Evolutionary conservation across 2,329 filamentous ascomycete genomes (phyloP).

Genomic region (Thelonectria olida): DNA sequence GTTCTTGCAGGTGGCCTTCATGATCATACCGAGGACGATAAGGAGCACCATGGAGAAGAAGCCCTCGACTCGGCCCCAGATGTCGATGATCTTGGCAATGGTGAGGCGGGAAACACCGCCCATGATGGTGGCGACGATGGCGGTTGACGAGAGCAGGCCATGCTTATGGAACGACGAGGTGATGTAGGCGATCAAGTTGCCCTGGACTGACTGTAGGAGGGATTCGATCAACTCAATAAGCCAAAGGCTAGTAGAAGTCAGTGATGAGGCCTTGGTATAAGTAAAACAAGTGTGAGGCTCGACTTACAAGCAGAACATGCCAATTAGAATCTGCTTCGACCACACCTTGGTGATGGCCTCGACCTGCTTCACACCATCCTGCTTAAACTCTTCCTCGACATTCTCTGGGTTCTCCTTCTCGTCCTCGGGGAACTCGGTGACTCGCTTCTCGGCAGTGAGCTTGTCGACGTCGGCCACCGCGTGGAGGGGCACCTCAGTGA

Average conservation of each 20-base stretch:
- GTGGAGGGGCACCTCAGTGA: not conserved
- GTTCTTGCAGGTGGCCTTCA: conserved; percentile 69
- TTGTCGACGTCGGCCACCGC: conserved; percentile 24
- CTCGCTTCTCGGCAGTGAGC: conserved; percentile 10
- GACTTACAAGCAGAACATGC: conserved; percentile 52
- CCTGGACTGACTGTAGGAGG: conserved; percentile 48
- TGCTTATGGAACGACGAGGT: conserved; percentile 73
- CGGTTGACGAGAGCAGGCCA: conserved; percentile 70
- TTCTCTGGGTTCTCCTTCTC: conserved; percentile 30
- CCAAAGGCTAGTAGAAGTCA: conserved; percentile 45
- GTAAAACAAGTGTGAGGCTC: no score
- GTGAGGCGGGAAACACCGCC: conserved; percentile 50
- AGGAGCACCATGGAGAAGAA: conserved; percentile 54
- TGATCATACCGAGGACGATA: conserved; percentile 63
- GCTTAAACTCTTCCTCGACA: conserved; percentile 41
- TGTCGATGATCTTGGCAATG: conserved; percentile 59
- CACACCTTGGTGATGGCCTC: conserved; percentile 52
- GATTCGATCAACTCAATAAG: conserved; percentile 50
- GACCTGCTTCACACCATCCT: conserved; percentile 50
- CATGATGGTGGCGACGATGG: conserved; percentile 64
- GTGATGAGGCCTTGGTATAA: not conserved
- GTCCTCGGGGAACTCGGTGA: conserved; percentile 20
- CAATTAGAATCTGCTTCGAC: conserved; percentile 45
- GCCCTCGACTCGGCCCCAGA: conserved; percentile 58
- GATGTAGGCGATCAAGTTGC: conserved; percentile 68